Evolutionary conservation across 2,329 filamentous ascomycete species (phyloP), one percentile per base, ranked within the genome.

Genomic region (Lomentospora prolificans): DNA sequence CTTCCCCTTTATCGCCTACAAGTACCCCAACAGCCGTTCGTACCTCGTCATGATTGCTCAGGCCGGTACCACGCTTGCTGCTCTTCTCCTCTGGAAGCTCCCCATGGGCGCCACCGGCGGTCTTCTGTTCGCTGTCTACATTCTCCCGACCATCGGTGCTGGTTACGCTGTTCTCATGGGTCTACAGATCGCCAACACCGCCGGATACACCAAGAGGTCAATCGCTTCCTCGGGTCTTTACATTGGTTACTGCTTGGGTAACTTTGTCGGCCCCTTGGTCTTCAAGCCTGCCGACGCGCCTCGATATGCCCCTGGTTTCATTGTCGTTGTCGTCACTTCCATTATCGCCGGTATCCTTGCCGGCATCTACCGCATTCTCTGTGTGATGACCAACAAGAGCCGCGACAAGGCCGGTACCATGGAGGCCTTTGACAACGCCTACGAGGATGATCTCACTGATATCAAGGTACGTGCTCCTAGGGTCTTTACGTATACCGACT

Each of bases 401-500:
- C 68, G 74, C 25, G 74, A 78, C 57, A 65, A 64, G 50, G 60
- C 69, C 2, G 73, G 73, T 2, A 69, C 66, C 8, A 55, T 67
- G n/a, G 75, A 79, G 62, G 74, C 68, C 1, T 79, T 72, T 50
- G 76, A 79, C 50, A 70, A 79, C 61, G 76, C 76, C 0, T 79
- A 76, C 57, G 73, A 79, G 53, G 75, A 79, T 62, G 75, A 78
- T 58, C 65, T 77, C 44, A 79, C 75, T 4, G 75, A 79, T 60
- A 69, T 63, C 51, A 69, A 64, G 57, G 63, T 64, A 50, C 25
- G 58, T 56, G 0, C 28, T 48, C 22, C 9, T n/a, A 39, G 36
- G n/a, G 2, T 6, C 9, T 3, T 36, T 41, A 4, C 25, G 1
- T 3, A 33, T 10, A 39, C 44, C n/a, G 17, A 28, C n/a, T 55